Evolutionary conservation across 1,139 yeast genomes (phyloP), one percentile per base, ranked within the genome.

Genomic region (Protomyces macrosporus): DNA sequence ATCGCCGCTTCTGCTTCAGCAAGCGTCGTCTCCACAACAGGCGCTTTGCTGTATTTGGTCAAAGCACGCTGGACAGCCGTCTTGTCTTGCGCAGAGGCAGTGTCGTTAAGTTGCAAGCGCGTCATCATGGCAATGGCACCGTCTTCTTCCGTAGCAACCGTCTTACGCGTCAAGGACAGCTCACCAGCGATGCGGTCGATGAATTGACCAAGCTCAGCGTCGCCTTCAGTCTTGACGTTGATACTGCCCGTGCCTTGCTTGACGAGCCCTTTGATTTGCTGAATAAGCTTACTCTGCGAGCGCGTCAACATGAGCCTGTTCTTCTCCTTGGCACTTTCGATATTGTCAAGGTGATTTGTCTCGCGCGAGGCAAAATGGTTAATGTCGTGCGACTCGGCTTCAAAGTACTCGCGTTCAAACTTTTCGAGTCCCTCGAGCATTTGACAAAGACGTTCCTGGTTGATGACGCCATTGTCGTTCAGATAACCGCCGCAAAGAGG

Each of bases 281-380:
- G 82, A 40, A 83, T 82, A 55, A 84, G 72, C 68, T 84, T 84
- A 76, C 85, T 86, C 75, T 93, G 96, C 67, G 85, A 86, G 66
- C 86, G 84, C 62, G 90, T 77, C 51, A 93, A 76, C 39, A 87
- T 76, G 63, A 86, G 76, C 70, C 85, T 85, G 14, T 95, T 93
- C 65, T 39, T 80, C 16, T 45, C 45, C 45, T 34, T 52, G n/a
- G 65, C 57, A 16, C 40, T 39, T 30, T 63, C 54, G 6, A 53
- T 57, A 35, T 45, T 45, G 23, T 56, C 63, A 16, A 42, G 40
- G 3, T 96, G 87, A 65, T 91, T 85, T 70, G 86, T 85, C 66
- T 91, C 80, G 70, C 88, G 88, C 71, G 86, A 83, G 74, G 89
- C 90, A 75, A 90, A 88, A 97, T 97, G 91, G 68, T 87, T 95